Percentiles rank a stretch among this genome's conserved stretches.
phyloP scores from a whole-genome alignment of 768 basidiomycete species.

The Clitopilus hobsonii region DNA sequence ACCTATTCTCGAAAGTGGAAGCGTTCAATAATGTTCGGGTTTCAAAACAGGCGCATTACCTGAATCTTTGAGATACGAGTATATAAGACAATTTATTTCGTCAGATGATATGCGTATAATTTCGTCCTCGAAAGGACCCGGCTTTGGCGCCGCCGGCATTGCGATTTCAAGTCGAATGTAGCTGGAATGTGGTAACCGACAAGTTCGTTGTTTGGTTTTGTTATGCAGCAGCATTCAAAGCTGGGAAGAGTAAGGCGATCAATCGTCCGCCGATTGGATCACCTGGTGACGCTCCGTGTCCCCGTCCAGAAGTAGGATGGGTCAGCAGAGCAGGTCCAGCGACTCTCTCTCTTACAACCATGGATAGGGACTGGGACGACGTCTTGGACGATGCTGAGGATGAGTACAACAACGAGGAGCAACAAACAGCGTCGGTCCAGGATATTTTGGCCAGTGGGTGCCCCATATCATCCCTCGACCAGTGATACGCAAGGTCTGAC shows the following conservation, averaged over 20 bases:
- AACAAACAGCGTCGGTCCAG: constrained; percentile 11
- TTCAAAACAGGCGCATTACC: constrained; percentile 36
- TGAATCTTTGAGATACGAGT: constrained; percentile 81
- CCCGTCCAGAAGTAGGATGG: not conserved
- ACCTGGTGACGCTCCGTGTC: constrained; percentile 5
- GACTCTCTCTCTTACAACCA: constrained; percentile 5
- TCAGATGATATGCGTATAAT: constrained; percentile 70
- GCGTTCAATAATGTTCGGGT: not conserved
- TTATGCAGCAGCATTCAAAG: constrained; percentile 7
- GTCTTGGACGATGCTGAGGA: constrained; percentile 14
- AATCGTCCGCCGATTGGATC: constrained; percentile 10
- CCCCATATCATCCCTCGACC: not conserved
- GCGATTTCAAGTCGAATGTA: not conserved
- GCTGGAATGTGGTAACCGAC: not conserved
- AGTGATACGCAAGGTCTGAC: constrained; percentile 22
- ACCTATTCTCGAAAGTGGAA: constrained; percentile 34
- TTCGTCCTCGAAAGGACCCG: constrained; percentile 3
- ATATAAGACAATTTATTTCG: constrained; percentile 81
- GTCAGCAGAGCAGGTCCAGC: constrained; percentile 6
- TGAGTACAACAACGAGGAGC: constrained; percentile 4
- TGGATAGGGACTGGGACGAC: constrained; percentile 19
- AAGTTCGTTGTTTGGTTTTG: constrained; percentile 5
- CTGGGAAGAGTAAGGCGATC: not conserved
- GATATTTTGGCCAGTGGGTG: constrained; percentile 23
- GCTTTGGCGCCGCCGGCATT: constrained; percentile 4